phyloP scores from a whole-genome alignment of 805 yeast genomes.

The Starmera quercuum region DNA sequence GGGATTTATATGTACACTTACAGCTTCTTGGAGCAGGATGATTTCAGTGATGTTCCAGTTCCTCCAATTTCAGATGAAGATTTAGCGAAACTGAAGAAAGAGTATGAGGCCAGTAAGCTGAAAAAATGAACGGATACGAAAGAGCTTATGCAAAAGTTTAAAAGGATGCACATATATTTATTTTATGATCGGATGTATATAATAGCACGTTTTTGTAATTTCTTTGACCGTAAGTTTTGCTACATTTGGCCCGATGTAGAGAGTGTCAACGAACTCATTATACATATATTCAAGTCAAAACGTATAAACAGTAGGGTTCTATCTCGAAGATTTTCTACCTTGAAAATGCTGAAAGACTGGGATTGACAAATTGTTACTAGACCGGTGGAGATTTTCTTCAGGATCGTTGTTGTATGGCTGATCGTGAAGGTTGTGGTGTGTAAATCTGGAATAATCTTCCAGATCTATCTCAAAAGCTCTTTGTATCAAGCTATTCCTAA shows the following conservation, averaged over 20 bases:
- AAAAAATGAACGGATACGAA: background rate
- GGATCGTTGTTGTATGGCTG: too few species aligned
- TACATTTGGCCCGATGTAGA: too few species aligned
- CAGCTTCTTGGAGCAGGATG: conserved; percentile 63
- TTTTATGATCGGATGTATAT: background rate
- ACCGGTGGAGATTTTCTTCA: too few species aligned
- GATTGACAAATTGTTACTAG: too few species aligned
- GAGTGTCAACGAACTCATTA: too few species aligned
- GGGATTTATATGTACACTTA: conserved; percentile 63
- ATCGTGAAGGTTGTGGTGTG: too few species aligned
- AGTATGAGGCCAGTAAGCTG: conserved; percentile 43
- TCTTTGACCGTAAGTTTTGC: too few species aligned
- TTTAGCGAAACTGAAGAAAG: conserved; percentile 61
- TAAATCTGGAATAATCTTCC: conserved; percentile 2
- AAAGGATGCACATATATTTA: background rate
- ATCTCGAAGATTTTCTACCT: background rate
- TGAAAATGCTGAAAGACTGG: conserved; percentile 1
- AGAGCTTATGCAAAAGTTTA: background rate
- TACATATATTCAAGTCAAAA: background rate
- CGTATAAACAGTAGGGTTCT: too few species aligned
- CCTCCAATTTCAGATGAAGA: conserved; percentile 86
- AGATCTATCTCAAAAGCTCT: conserved; percentile 1
- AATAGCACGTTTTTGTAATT: too few species aligned
- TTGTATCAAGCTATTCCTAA: conserved; percentile 1
- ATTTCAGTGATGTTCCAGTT: conserved; percentile 85